Evolutionary conservation across 495 filamentous ascomycete species (phyloP).

Genomic region (Lasiosphaeriaceae sp.): DNA sequence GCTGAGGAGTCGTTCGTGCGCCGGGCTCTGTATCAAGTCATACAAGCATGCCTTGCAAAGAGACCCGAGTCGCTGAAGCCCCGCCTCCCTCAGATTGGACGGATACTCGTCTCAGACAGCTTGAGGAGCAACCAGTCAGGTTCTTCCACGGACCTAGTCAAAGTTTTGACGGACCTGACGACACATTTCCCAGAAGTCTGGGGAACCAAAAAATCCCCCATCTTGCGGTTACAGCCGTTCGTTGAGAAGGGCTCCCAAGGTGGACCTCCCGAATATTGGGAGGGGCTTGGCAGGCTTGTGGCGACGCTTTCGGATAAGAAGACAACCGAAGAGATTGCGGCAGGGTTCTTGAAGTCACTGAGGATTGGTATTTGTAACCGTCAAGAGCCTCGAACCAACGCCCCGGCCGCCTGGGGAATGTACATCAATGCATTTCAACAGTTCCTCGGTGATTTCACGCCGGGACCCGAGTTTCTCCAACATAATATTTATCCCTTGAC

Average conservation of each 20-base stretch:
- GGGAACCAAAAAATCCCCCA: slow-evolving; percentile 63
- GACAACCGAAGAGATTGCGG: slow-evolving; percentile 46
- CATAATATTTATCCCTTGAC: slow-evolving; percentile 39
- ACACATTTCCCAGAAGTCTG: slow-evolving; percentile 59
- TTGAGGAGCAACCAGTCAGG: slow-evolving; percentile 64
- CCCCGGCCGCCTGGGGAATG: slow-evolving; percentile 62
- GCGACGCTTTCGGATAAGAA: slow-evolving; percentile 51
- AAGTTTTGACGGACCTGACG: slow-evolving; percentile 61
- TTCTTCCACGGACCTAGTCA: slow-evolving; percentile 66
- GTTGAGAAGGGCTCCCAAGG: slow-evolving; percentile 81
- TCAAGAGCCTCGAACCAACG: slow-evolving; percentile 67
- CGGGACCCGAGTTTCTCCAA: slow-evolving; percentile 37
- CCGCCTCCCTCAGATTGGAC: slow-evolving; percentile 59
- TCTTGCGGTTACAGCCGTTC: slow-evolving; percentile 63
- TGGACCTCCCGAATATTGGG: slow-evolving; percentile 67
- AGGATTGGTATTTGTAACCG: slow-evolving; percentile 64
- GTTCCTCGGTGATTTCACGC: slow-evolving; percentile 40
- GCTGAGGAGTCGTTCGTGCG: slow-evolving; percentile 69
- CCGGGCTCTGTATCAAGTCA: slow-evolving; percentile 62
- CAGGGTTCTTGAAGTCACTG: slow-evolving; percentile 59
- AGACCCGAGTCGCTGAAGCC: slow-evolving; percentile 45
- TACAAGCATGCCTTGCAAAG: slow-evolving; percentile 56
- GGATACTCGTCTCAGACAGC: slow-evolving; percentile 63
- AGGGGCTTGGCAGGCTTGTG: slow-evolving; percentile 57
- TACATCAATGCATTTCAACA: slow-evolving; percentile 60